Evolutionary conservation across 441 rosid genomes (phyloP).

Genomic region (Populus hybrid): DNA sequence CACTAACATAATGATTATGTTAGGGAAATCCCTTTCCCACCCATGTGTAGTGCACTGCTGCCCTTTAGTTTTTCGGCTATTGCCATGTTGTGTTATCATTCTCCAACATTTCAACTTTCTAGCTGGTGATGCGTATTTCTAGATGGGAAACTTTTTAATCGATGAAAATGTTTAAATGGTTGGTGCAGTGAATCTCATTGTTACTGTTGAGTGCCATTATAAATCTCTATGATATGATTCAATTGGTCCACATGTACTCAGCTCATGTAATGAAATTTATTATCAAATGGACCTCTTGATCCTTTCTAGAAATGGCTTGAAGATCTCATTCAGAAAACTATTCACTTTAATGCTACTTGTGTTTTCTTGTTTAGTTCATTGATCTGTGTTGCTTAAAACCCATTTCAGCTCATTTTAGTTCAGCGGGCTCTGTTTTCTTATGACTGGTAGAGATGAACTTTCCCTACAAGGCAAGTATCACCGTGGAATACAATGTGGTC

Average conservation of each 20-base stretch:
- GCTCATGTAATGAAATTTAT: background rate
- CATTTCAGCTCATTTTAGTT: background rate
- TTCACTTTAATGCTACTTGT: background rate
- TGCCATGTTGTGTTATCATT: conserved; percentile 32
- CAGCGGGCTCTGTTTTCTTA: background rate
- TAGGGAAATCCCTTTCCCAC: conserved; percentile 10
- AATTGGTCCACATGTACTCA: background rate
- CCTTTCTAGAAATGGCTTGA: background rate
- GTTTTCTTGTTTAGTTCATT: background rate
- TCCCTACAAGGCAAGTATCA: background rate
- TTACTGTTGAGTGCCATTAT: too few species aligned
- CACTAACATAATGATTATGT: conserved; percentile 31
- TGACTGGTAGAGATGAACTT: background rate
- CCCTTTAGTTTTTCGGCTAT: conserved; percentile 11
- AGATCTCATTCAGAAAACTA: background rate
- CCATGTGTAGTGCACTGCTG: conserved; percentile 19
- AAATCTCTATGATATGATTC: background rate
- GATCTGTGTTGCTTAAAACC: background rate
- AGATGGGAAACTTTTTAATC: background rate
- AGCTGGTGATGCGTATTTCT: background rate
- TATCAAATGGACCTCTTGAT: background rate
- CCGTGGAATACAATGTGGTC: background rate
- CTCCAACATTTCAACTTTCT: conserved; percentile 26
- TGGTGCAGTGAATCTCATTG: too few species aligned
- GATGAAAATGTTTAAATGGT: background rate